Percentiles rank a stretch among this genome's conserved stretches.
phyloP scores from a whole-genome alignment of 1,139 yeast genomes.

The Yamadazyma sp. region DNA sequence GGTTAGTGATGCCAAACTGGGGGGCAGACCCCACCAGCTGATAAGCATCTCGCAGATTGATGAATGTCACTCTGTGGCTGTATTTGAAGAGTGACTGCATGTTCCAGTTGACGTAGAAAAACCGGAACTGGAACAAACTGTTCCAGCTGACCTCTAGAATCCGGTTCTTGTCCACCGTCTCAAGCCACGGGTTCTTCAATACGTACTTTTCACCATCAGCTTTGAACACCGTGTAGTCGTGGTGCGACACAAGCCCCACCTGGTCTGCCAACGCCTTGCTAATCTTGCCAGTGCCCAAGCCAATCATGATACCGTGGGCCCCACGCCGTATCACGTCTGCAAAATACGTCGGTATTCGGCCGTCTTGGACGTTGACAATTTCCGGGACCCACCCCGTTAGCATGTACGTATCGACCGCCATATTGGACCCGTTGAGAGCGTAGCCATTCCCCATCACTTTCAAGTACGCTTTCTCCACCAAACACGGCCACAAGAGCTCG shows the following conservation, averaged over 20 bases:
- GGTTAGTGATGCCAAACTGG: slow-evolving; percentile 35
- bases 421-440: slow-evolving; percentile 71
- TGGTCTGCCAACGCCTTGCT: slow-evolving; percentile 36
- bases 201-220: slow-evolving; percentile 15
- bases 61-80: slow-evolving; percentile 32
- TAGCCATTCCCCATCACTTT: slow-evolving; percentile 63
- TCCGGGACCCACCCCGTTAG: slow-evolving; percentile 79
- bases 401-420: slow-evolving; percentile 69
- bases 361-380: slow-evolving; percentile 38
- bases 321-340: slow-evolving; percentile 25
- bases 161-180: slow-evolving; percentile 16
- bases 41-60: slow-evolving; percentile 11
- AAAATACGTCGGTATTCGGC: slow-evolving; percentile 25
- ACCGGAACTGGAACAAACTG: slow-evolving; percentile 50
- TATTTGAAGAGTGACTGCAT: slow-evolving; percentile 25
- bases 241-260: slow-evolving; percentile 52
- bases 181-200: slow-evolving; percentile 36
- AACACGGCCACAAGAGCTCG: slow-evolving; percentile 61
- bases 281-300: slow-evolving; percentile 66
- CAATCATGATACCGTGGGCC: slow-evolving; percentile 28
- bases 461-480: slow-evolving; percentile 76
- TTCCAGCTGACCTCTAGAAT: slow-evolving; percentile 16
- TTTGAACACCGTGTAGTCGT: slow-evolving; percentile 58
- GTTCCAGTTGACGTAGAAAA: slow-evolving; percentile 71
- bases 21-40: slow-evolving; percentile 2